Evolutionary conservation across 805 yeast species (phyloP), one percentile per base, ranked within the genome.

Genomic region (Phaffomyces antillensis): DNA sequence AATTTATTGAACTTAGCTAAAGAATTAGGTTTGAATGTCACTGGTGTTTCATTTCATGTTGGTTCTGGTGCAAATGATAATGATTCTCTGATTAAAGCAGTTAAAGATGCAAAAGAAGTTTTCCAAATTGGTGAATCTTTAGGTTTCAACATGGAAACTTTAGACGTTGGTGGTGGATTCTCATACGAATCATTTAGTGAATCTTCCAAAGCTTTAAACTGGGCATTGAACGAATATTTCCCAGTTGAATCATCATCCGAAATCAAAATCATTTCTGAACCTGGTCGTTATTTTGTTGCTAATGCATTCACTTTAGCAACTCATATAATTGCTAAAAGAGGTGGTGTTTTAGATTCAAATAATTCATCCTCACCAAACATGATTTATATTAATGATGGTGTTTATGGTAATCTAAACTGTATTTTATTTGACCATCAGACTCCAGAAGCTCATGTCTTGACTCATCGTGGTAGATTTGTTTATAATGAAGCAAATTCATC

Each of bases 161-260:
- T 87, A 48, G 99, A 91, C 60, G 80, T 91, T 53, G 99, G 99
- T 42, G 99, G 99, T 28, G 99, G 99, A 0, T 91, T 89, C 62
- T 78, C 78, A 51, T 71, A 72, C 42, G 78, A 73, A 34, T 71
- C 79, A 1, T 89, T 89, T 59, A 71, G 63, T 13, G 69, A 72
- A 39, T 72, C 86, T 11, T 77, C 91, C 9, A 57, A 60, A 8
- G 75, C 80, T 41, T 73, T 91, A 50, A 72, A 74, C 46, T 49
- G 56, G 13, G 72, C 85, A 3, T 65, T 90, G 50, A 77, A 73
- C 38, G 58, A 67, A 45, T 71, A 67, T 57, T 91, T 89, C 68
- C 86, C 91, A 1, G 49, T 44, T 4, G 60, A 57, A 3, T 25
- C 39, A 3, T 36, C 43, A 8, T 43, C 58, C 12, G 59, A 57